Percentiles rank a stretch among this genome's conserved stretches.
phyloP scores from a whole-genome alignment of 2,329 filamentous ascomycete genomes.

The Tolypocladium tropicale region DNA sequence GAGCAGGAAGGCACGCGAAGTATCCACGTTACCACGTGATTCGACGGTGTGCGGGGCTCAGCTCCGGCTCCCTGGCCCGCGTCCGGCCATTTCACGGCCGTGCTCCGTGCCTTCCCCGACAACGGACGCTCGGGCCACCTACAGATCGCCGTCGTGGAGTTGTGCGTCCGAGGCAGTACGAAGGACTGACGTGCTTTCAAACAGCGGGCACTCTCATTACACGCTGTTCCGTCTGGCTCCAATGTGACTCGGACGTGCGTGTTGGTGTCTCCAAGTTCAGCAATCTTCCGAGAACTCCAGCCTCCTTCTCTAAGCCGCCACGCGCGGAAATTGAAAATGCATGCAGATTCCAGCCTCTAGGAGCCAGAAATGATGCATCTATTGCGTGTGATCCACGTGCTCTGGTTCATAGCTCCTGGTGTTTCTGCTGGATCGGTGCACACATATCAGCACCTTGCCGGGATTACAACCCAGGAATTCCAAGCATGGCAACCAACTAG shows the following conservation, averaged over 20 bases:
- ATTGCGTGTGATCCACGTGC: too few species aligned
- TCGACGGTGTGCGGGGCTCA: neutral
- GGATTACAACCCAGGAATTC: too few species aligned
- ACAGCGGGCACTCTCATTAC: neutral
- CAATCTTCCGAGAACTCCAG: too few species aligned
- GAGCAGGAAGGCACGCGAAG: neutral
- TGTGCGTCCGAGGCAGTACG: neutral
- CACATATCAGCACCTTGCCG: too few species aligned
- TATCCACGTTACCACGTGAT: constrained; percentile 8
- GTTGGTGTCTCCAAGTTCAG: too few species aligned
- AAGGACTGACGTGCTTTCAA: neutral
- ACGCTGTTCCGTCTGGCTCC: neutral
- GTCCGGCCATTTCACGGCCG: neutral
- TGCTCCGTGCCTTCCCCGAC: neutral
- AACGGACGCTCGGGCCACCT: neutral
- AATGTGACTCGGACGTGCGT: neutral
- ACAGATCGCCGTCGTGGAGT: neutral
- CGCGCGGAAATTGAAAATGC: too few species aligned
- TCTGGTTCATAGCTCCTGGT: too few species aligned
- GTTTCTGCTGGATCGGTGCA: too few species aligned
- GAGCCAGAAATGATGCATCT: too few species aligned
- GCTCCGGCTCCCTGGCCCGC: neutral
- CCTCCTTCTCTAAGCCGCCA: too few species aligned
- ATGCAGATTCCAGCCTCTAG: too few species aligned
- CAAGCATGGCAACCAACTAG: too few species aligned